phyloP scores from a whole-genome alignment of 2,329 filamentous ascomycete species.

The Trichoderma cornu-damae region DNA sequence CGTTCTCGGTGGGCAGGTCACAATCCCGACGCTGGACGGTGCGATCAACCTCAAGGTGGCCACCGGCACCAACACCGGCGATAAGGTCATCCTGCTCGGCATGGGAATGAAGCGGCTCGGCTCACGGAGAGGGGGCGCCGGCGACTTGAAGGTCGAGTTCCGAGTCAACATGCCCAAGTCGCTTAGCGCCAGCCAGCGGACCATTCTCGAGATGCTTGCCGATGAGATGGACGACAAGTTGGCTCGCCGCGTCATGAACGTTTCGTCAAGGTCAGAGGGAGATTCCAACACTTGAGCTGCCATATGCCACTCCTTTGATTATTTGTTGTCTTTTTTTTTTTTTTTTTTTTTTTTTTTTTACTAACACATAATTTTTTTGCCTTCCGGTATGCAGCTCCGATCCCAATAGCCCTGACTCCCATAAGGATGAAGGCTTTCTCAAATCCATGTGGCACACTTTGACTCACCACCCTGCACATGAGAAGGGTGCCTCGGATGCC shows the following conservation, averaged over 20 bases:
- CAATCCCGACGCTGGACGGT: conserved; percentile 83
- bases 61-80: conserved; percentile 87
- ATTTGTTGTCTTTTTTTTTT: too few relatives aligned
- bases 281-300: conserved; percentile 8
- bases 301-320: too few relatives aligned
- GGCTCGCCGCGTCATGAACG: conserved; percentile 88
- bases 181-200: conserved; percentile 82
- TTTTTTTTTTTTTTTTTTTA: too few relatives aligned
- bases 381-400: conserved; percentile 7
- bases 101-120: conserved; percentile 91
- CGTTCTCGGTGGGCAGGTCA: conserved; percentile 82
- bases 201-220: conserved; percentile 89
- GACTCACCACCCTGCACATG: conserved; percentile 65
- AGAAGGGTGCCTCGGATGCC: conserved; percentile 33
- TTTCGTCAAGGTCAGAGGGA: conserved; percentile 39
- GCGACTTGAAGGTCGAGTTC: conserved; percentile 91
- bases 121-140: conserved; percentile 59
- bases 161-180: conserved; percentile 95
- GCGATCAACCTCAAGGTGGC: conserved; percentile 85
- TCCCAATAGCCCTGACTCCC: conserved; percentile 40
- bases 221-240: conserved; percentile 93
- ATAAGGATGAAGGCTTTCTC: conserved; percentile 83
- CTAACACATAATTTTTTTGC: neutral
- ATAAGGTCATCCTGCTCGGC: conserved; percentile 80
- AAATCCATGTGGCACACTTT: conserved; percentile 91